A percentile compares a stretch with the other conserved stretches of the same genome.
These are phyloP conservation scores for Dipteronia dyeriana DNA, from an alignment of 345 rosid species.

Conservation along the genomic window DNA sequence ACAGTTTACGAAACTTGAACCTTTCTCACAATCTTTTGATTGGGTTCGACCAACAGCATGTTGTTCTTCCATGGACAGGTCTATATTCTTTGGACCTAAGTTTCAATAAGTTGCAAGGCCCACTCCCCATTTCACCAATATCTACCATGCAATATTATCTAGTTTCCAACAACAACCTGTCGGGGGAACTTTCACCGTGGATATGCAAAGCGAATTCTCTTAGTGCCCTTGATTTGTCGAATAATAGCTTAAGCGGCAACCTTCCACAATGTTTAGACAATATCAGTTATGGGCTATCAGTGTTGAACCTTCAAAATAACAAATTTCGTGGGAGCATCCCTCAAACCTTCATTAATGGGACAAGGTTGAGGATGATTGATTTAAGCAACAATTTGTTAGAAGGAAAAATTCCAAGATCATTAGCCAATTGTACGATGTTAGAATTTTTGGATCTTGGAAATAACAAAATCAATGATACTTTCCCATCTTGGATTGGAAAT, in stretches of 20 bases:
- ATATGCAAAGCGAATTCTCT: conserved; percentile 22
- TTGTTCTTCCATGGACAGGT: background rate
- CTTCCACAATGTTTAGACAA: conserved; percentile 33
- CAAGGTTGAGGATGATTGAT: conserved; percentile 13
- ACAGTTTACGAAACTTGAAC: background rate
- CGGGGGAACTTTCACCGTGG: conserved; percentile 15
- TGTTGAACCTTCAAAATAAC: conserved; percentile 17
- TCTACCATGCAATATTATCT: fast-evolving
- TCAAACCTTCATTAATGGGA: background rate
- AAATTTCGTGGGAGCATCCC: conserved; percentile 22
- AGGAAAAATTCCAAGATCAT: conserved; percentile 12
- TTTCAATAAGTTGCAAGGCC: background rate
- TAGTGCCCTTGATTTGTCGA: conserved; percentile 14
- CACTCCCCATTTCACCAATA: conserved; percentile 19
- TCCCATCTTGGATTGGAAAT: conserved; percentile 29
- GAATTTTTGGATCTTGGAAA: conserved; percentile 13
- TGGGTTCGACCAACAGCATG: conserved; percentile 5
- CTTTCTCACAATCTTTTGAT: conserved; percentile 5
- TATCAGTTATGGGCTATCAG: background rate
- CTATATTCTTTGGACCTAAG: background rate
- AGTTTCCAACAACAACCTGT: conserved; percentile 17
- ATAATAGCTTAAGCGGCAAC: conserved; percentile 20
- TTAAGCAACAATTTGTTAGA: conserved; percentile 11
- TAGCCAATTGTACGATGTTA: background rate
- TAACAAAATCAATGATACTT: conserved; percentile 9